phyloP scores from a whole-genome alignment of 2,329 filamentous ascomycete species.

The Lizonia empirigonia region DNA sequence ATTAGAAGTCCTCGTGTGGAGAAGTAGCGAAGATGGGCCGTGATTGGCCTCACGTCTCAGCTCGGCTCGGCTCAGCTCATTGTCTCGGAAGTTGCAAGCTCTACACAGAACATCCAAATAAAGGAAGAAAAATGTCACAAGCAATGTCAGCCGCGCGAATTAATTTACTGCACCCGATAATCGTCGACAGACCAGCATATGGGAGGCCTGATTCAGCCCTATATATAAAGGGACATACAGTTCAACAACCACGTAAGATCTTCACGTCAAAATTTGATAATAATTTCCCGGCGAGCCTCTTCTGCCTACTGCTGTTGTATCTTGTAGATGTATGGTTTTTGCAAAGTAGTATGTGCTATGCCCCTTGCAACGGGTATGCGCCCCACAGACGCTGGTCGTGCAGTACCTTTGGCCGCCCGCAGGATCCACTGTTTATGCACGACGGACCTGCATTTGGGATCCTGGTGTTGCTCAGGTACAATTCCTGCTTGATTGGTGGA shows the following conservation, averaged over 20 bases:
- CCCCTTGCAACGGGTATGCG: too few relatives aligned
- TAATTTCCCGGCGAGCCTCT: too few relatives aligned
- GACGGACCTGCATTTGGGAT: constrained; percentile 12
- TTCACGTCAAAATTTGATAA: too few relatives aligned
- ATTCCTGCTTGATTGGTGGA: constrained; percentile 3
- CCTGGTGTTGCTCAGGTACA: constrained; percentile 18
- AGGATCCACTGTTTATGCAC: constrained; percentile 15
- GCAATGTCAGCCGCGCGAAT: constrained; percentile 8
- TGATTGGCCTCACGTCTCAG: constrained; percentile 3
- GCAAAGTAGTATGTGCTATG: too few relatives aligned
- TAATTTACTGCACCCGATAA: too few relatives aligned
- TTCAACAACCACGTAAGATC: too few relatives aligned
- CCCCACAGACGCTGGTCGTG: too few relatives aligned
- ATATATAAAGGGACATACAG: too few relatives aligned
- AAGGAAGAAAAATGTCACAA: not conserved
- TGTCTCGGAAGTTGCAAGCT: not conserved
- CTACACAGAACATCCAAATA: constrained; percentile 1
- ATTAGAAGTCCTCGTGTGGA: constrained; percentile 1
- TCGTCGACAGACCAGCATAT: too few relatives aligned
- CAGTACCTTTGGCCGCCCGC: constrained; percentile 3
- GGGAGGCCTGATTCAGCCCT: too few relatives aligned
- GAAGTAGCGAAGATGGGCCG: not conserved
- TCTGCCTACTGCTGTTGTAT: too few relatives aligned
- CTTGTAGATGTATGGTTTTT: too few relatives aligned
- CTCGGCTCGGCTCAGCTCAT: not conserved